These are phyloP conservation scores for Pleurotus sapidus DNA, from an alignment of 768 basidiomycete genomes.

Conservation along the genomic window DNA sequence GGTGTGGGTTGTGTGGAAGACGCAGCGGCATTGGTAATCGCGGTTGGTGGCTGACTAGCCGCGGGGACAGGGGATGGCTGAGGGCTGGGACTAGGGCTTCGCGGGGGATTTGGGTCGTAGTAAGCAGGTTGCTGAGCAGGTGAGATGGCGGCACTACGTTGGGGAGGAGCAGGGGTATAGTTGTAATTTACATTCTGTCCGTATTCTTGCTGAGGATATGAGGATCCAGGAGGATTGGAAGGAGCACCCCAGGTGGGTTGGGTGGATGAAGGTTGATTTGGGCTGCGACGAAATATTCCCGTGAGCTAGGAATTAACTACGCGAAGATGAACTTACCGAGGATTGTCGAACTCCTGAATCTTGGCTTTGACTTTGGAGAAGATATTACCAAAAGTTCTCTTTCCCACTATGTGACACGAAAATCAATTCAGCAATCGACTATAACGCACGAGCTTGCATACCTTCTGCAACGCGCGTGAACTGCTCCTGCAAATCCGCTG, in stretches of 20 bases:
- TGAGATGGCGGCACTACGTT: neutral
- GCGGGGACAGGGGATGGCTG: neutral
- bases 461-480: conserved; percentile 77
- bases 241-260: conserved; percentile 3
- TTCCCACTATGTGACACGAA: conserved; percentile 48
- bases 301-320: neutral
- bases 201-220: neutral
- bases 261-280: neutral
- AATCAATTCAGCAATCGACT: neutral
- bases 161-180: neutral
- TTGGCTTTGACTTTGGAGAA: conserved; percentile 81
- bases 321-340: conserved; percentile 22
- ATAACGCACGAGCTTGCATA: conserved; percentile 30
- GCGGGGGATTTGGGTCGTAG: conserved; percentile 2
- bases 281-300: neutral
- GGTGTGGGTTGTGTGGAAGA: neutral
- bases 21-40: neutral
- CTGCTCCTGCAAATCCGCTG: conserved; percentile 71
- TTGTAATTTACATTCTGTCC: neutral
- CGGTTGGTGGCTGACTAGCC: neutral
- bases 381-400: conserved; percentile 71
- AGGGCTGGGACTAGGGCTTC: conserved; percentile 1
- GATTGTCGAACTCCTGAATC: conserved; percentile 76
- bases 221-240: neutral
- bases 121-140: conserved; percentile 5